Conservation (phyloP, 2,329 filamentous ascomycete species). For the Sporothrix variecibatus region DNA sequence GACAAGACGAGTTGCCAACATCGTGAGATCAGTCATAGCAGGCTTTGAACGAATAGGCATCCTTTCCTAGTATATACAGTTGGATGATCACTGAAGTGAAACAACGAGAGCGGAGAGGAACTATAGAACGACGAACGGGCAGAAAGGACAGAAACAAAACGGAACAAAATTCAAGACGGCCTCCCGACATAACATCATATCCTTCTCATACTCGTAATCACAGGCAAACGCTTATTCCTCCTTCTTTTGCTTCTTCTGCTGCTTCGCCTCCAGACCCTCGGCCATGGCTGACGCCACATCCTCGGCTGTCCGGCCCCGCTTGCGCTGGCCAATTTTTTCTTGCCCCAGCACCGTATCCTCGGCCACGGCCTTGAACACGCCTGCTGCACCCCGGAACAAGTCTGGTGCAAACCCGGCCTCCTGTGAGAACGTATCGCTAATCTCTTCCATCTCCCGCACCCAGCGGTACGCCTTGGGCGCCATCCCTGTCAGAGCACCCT, state of each 20-base stretch:
- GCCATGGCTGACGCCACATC: slow-evolving; percentile 33
- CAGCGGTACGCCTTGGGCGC: slow-evolving; percentile 76
- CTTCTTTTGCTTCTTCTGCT: slow-evolving; percentile 27
- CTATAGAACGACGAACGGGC: neutral
- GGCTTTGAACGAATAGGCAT: neutral
- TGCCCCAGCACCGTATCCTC: slow-evolving; percentile 61
- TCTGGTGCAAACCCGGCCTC: slow-evolving; percentile 62
- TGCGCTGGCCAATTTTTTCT: slow-evolving; percentile 59
- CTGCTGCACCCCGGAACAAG: slow-evolving; percentile 62
- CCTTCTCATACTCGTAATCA: slow-evolving; percentile 33
- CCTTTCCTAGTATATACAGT: neutral
- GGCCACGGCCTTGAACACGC: slow-evolving; percentile 62
- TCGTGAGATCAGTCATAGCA: neutral
- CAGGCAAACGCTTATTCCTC: neutral
- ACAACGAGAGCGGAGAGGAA: neutral
- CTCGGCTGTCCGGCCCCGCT: slow-evolving; percentile 57
- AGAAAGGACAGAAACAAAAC: neutral
- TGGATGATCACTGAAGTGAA: neutral
- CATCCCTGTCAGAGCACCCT: slow-evolving; percentile 53
- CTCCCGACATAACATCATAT: slow-evolving; percentile 23
- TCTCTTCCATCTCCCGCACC: slow-evolving; percentile 77
- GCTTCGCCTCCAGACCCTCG: slow-evolving; percentile 33
- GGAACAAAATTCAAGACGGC: neutral
- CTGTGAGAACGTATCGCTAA: slow-evolving; percentile 63
- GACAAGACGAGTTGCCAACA: neutral